Base-by-base conservation (phyloP, 2,329 filamentous ascomycete species). In the Neurospora sp. region DNA sequence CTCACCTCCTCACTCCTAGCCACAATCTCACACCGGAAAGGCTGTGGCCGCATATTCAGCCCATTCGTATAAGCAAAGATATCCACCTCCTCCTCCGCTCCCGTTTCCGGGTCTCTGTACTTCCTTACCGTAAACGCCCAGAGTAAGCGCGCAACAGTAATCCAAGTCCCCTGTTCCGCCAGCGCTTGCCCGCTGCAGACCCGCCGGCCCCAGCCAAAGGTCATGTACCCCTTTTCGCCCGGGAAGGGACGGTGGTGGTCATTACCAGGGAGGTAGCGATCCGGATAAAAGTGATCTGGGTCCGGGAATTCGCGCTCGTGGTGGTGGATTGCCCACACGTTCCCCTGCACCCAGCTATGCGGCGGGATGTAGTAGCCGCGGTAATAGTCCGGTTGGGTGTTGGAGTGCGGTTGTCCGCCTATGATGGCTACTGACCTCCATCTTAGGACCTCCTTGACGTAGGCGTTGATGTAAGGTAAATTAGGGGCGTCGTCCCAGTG, bases 141-240 rank as follows among this genome's bases (percentile, higher is more conserved):
- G 7, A 89, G 78, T 38, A 89, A 74, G 15, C 87, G 79, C 9
- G 85, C 84, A 66, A 89, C 80, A 0, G 84, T 87, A 74, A 89
- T 83, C 81, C 85, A 89, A 0, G 85, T 85, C 6, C 86, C 85
- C 74, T 88, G 85, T 76, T 89, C 87, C 1, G 87, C 87, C 19
- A 89, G 78, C 2, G 81, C 84, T 74, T 86, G 82, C 0, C 86
- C 85, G 19, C 19, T 19, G 19, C 85, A 88, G 3, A 85, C 83
- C 6, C 85, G 77, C 3, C 85, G 80, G 7, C 86, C 86, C 83
- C 84, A 87, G 36, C 85, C 85, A 74, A 87, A 86, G 1, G 84
- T 84, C 82, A 86, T 86, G 74, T 86, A 85, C 0, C 83, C 82
- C 68, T 78, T 80, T 72, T 85, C 83, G 10, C 80, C 79, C 0